Conservation (phyloP, 352 stramenopile genomes). For the Phytophthora rubi region DNA sequence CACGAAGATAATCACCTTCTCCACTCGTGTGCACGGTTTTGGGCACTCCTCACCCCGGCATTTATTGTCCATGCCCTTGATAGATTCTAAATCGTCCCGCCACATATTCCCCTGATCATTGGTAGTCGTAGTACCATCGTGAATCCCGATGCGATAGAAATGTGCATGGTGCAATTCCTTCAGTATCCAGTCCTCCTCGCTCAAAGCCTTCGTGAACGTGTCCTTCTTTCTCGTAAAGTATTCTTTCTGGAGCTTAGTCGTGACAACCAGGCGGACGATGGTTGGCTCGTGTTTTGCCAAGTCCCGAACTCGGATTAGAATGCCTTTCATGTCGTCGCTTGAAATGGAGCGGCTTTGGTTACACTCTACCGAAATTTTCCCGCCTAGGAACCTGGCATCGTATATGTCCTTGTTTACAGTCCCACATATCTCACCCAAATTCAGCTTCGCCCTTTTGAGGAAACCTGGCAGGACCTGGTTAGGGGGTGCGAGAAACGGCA, state of each 20-base stretch:
- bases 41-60: not conserved
- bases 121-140: not conserved
- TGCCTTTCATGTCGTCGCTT: not conserved
- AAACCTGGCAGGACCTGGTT: not conserved
- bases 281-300: not conserved
- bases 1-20: not conserved
- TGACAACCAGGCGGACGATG: not conserved
- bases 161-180: not conserved
- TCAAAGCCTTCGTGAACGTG: not conserved
- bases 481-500: slow-evolving; percentile 6
- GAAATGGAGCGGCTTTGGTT: not conserved
- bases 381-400: not conserved
- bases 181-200: not conserved
- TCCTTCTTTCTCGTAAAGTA: not conserved
- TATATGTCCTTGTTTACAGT: not conserved
- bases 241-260: not conserved
- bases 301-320: not conserved
- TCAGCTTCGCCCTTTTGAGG: not conserved
- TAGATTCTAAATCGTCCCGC: not conserved
- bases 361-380: slow-evolving; percentile 7
- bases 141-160: not conserved
- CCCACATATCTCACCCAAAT: not conserved
- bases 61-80: not conserved
- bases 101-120: not conserved
- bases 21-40: not conserved